phyloP scores from a whole-genome alignment of 192 early-diverging fungal genomes.

The Physocladia obscura region DNA sequence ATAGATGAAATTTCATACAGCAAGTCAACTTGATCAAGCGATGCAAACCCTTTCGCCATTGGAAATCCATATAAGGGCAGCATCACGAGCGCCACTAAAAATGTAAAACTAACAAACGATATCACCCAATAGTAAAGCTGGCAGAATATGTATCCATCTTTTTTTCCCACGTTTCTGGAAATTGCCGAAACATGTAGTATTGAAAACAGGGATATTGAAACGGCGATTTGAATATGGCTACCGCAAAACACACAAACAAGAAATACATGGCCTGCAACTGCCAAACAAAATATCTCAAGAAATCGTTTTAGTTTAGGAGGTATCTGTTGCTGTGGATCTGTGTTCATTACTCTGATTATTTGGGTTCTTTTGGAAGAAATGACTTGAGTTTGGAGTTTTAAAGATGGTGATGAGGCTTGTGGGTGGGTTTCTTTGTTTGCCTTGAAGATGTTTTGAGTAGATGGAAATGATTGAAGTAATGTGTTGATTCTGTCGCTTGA shows the following conservation, averaged over 20 bases:
- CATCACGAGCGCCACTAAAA: neutral
- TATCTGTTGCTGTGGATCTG: neutral
- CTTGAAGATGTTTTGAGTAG: neutral
- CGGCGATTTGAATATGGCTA: neutral
- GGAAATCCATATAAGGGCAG: constrained; percentile 15
- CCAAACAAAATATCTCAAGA: neutral
- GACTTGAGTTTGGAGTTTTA: too few species aligned
- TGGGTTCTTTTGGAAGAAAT: too few species aligned
- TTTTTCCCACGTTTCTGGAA: constrained; percentile 6
- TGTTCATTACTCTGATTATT: neutral
- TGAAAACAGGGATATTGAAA: neutral
- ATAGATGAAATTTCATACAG: neutral
- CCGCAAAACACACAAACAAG: constrained; percentile 7
- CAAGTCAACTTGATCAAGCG: neutral
- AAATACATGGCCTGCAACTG: neutral
- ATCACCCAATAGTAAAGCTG: constrained; percentile 2
- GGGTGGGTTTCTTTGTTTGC: neutral
- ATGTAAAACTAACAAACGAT: constrained; percentile 1
- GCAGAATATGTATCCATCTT: neutral
- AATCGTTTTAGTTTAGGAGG: neutral
- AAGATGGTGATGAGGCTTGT: too few species aligned
- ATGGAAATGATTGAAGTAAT: constrained; percentile 10
- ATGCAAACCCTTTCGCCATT: neutral
- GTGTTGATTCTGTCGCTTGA: neutral
- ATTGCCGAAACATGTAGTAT: neutral